A percentile compares a stretch with the other conserved stretches of the same genome.
These are phyloP conservation scores for Marsdenia floribunda DNA, from an alignment of 257 asterid genomes.

Conservation along the genomic window DNA sequence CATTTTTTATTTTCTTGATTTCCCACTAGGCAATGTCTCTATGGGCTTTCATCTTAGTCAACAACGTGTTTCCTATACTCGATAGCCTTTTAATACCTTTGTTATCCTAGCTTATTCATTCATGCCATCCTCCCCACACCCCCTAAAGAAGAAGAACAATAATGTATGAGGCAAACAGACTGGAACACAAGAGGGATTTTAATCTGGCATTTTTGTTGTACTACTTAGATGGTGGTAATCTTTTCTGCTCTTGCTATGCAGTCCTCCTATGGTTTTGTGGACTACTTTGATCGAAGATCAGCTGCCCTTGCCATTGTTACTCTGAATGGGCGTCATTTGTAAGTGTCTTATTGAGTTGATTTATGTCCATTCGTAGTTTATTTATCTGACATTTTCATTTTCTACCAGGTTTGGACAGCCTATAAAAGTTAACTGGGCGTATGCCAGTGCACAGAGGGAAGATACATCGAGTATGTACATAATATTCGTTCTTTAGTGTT, in stretches of 20 bases:
- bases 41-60: background rate
- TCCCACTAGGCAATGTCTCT: background rate
- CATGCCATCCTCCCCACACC: background rate
- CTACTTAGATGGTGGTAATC: background rate
- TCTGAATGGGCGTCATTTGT: constrained; percentile 78
- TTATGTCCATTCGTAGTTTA: constrained; percentile 7
- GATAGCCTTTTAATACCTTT: background rate
- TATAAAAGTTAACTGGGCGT: constrained; percentile 89
- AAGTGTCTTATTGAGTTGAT: constrained; percentile 28
- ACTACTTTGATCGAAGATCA: constrained; percentile 72
- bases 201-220: background rate
- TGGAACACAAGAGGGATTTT: background rate
- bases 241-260: constrained; percentile 33
- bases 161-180: background rate
- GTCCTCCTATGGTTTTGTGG: constrained; percentile 92
- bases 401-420: constrained; percentile 74
- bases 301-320: constrained; percentile 72
- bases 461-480: constrained; percentile 63
- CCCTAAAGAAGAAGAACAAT: background rate
- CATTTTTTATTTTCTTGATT: background rate
- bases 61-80: background rate
- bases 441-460: constrained; percentile 79
- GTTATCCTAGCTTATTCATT: background rate
- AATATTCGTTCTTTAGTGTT: background rate
- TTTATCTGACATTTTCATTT: constrained; percentile 23